phyloP scores from a whole-genome alignment of 495 filamentous ascomycete species.

The Penicillium daleae region DNA sequence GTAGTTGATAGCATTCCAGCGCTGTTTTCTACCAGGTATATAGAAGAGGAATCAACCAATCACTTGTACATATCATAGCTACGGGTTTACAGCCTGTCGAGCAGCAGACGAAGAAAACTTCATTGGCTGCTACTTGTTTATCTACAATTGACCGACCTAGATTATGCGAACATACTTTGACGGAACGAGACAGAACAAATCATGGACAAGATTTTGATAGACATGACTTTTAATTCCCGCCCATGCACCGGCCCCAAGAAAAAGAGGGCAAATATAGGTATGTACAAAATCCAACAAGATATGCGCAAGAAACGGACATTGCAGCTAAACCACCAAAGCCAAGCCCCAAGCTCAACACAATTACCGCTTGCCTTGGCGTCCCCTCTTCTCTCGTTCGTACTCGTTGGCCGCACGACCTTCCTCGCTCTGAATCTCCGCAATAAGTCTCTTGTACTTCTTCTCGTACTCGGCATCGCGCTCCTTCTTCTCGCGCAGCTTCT shows the following conservation, averaged over 20 bases:
- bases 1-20: no score
- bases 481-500: conserved; percentile 89
- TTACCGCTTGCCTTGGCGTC: conserved; percentile 64
- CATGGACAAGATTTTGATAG: conserved; percentile 9
- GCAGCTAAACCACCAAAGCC: background rate
- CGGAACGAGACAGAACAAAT: no score
- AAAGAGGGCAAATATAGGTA: conserved; percentile 23
- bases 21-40: no score
- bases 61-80: no score
- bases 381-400: conserved; percentile 84
- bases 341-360: conserved; percentile 8
- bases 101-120: no score
- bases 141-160: no score
- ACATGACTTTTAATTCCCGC: conserved; percentile 34
- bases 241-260: conserved; percentile 28
- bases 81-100: no score
- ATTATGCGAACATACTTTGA: no score
- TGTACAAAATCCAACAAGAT: conserved; percentile 30
- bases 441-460: conserved; percentile 87
- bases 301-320: conserved; percentile 16
- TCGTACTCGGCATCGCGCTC: conserved; percentile 88
- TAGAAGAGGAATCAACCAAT: no score
- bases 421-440: conserved; percentile 93
- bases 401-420: conserved; percentile 84
- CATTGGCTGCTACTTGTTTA: no score